A percentile compares a stretch with the other conserved stretches of the same genome.
Conservation (phyloP, 768 basidiomycete species). For the Mycena haematopus region DNA sequence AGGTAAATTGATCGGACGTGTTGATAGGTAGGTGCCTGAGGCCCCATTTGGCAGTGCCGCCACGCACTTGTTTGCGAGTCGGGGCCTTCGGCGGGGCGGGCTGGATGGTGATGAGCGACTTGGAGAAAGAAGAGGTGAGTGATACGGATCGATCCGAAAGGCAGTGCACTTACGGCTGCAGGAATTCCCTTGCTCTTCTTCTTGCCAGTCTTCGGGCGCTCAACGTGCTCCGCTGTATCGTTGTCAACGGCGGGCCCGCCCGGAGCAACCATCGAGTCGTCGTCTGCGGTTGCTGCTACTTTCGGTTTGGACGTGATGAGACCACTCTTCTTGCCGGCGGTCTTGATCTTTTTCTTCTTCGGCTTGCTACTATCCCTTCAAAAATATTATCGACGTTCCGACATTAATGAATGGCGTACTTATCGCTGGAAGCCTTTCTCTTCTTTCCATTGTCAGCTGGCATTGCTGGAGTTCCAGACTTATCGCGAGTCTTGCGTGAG, state of each 20-base stretch:
- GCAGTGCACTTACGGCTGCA: not conserved
- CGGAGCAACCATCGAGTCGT: conserved; percentile 1
- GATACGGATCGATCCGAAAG: not conserved
- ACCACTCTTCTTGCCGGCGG: not conserved
- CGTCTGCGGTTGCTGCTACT: not conserved
- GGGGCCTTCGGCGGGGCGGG: not conserved
- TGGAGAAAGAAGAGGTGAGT: not conserved
- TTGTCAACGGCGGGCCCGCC: conserved; percentile 13
- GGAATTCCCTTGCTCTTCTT: not conserved
- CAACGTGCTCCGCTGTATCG: not conserved
- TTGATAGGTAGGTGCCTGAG: not conserved
- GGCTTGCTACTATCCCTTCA: too few relatives aligned
- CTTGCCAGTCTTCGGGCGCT: not conserved
- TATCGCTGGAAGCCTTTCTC: too few relatives aligned
- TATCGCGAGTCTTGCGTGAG: too few relatives aligned
- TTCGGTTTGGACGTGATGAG: not conserved
- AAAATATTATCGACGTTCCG: too few relatives aligned
- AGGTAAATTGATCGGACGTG: not conserved
- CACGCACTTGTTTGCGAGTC: conserved; percentile 2
- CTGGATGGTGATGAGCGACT: conserved; percentile 1
- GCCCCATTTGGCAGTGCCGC: not conserved
- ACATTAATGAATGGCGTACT: too few relatives aligned
- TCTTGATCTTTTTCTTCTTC: conserved; percentile 1
- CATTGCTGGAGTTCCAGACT: too few relatives aligned
- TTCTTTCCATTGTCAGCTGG: too few relatives aligned